Conservation (phyloP, 2,329 filamentous ascomycete genomes). For the Daldinia sp. region DNA sequence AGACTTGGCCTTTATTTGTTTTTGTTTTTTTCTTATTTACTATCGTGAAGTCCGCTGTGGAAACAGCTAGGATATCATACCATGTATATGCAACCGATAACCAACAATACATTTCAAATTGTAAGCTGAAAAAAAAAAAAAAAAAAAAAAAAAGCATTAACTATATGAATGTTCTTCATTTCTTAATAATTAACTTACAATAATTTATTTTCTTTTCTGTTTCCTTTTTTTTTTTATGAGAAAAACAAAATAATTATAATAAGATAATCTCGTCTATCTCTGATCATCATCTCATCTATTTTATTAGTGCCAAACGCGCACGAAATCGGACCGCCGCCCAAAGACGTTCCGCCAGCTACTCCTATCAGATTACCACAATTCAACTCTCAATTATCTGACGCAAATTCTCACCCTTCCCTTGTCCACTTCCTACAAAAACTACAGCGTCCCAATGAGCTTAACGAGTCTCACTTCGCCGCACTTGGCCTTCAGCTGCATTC, state of each 20-base stretch:
- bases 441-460: slow-evolving; percentile 64
- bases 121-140: slow-evolving; percentile 5
- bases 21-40: not conserved
- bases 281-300: slow-evolving; percentile 42
- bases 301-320: slow-evolving; percentile 46
- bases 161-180: not conserved
- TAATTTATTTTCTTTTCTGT: not conserved
- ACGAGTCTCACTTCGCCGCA: slow-evolving; percentile 65
- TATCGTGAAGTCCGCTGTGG: slow-evolving; percentile 12
- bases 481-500: slow-evolving; percentile 68
- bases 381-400: slow-evolving; percentile 48
- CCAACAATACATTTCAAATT: slow-evolving; percentile 3
- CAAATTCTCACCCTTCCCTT: slow-evolving; percentile 54
- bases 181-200: not conserved
- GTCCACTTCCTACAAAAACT: slow-evolving; percentile 65
- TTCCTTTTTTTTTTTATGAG: not conserved
- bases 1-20: slow-evolving; percentile 13
- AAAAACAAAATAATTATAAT: slow-evolving; percentile 6
- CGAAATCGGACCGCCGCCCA: slow-evolving; percentile 52
- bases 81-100: not conserved
- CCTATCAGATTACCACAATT: slow-evolving; percentile 64
- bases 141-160: not conserved
- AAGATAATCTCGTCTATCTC: slow-evolving; percentile 2
- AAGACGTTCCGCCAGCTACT: slow-evolving; percentile 68
- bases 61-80: not conserved